Evolutionary conservation across 805 yeast genomes (phyloP).

Genomic region (Blastobotrys terrestris): DNA sequence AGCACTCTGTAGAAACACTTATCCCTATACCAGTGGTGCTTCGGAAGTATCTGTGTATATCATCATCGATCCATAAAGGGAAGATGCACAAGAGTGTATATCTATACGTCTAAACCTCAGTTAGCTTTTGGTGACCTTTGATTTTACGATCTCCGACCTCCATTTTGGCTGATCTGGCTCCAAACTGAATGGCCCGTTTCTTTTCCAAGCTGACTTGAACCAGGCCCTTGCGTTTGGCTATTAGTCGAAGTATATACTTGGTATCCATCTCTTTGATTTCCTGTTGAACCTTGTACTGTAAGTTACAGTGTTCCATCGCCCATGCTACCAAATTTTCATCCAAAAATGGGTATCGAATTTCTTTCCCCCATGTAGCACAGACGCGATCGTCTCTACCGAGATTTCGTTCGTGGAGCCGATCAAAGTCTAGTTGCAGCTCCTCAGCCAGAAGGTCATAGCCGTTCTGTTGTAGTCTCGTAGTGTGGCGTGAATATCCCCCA

Average conservation of each 20-base stretch:
- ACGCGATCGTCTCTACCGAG: conserved; percentile 91
- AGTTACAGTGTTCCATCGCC: conserved; percentile 26
- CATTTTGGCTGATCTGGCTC: conserved; percentile 92
- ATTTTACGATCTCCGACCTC: conserved; percentile 69
- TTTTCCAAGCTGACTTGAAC: conserved; percentile 61
- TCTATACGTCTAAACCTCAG: neutral
- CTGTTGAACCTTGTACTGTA: conserved; percentile 32
- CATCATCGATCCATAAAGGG: conserved; percentile 1
- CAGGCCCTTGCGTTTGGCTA: conserved; percentile 48
- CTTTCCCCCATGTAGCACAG: conserved; percentile 80
- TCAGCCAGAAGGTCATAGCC: conserved; percentile 41
- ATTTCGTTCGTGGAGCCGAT: conserved; percentile 70
- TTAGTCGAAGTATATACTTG: conserved; percentile 54
- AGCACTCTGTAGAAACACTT: neutral
- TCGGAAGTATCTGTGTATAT: neutral
- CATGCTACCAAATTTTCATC: conserved; percentile 52
- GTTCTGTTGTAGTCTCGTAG: conserved; percentile 28
- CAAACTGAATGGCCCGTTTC: conserved; percentile 95
- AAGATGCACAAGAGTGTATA: no score
- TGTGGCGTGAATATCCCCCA: conserved; percentile 92
- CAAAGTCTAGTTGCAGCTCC: conserved; percentile 67
- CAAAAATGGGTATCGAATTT: conserved; percentile 79
- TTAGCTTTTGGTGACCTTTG: conserved; percentile 43
- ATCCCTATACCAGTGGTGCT: neutral
- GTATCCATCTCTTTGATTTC: conserved; percentile 17